These are phyloP conservation scores for Monilinia aucupariae DNA, from an alignment of 2,329 filamentous ascomycete genomes.

Conservation along the genomic window DNA sequence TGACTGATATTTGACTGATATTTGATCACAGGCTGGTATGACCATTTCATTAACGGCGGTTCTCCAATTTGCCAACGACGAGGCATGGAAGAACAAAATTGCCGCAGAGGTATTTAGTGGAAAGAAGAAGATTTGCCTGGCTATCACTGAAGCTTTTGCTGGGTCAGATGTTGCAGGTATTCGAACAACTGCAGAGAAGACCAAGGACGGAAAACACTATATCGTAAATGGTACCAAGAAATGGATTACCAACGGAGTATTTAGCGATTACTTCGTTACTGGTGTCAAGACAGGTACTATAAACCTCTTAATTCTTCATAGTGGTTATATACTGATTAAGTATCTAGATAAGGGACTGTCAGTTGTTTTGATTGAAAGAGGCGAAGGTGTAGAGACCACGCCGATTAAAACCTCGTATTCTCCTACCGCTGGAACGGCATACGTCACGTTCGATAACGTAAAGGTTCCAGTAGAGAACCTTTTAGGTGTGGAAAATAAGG, in stretches of 20 bases:
- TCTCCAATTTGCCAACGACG: slow-evolving; percentile 69
- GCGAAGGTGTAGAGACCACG: slow-evolving; percentile 70
- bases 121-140: slow-evolving; percentile 82
- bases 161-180: slow-evolving; percentile 77
- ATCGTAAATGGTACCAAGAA: slow-evolving; percentile 75
- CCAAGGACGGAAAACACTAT: slow-evolving; percentile 64
- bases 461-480: slow-evolving; percentile 76
- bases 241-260: slow-evolving; percentile 81
- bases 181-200: slow-evolving; percentile 72
- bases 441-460: slow-evolving; percentile 76
- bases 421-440: slow-evolving; percentile 50
- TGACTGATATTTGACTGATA: neutral
- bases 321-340: neutral
- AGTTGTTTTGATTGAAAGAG: slow-evolving; percentile 68
- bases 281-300: slow-evolving; percentile 58
- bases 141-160: slow-evolving; percentile 84
- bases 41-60: slow-evolving; percentile 75
- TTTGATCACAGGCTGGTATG: slow-evolving; percentile 40
- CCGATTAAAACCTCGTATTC: slow-evolving; percentile 79
- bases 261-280: slow-evolving; percentile 76
- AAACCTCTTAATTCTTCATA: neutral
- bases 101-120: slow-evolving; percentile 69
- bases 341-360: slow-evolving; percentile 62
- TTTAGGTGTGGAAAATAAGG: slow-evolving; percentile 77
- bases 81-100: slow-evolving; percentile 59